phyloP scores from a whole-genome alignment of 2,329 filamentous ascomycete genomes.

The Colletotrichum tropicicola region DNA sequence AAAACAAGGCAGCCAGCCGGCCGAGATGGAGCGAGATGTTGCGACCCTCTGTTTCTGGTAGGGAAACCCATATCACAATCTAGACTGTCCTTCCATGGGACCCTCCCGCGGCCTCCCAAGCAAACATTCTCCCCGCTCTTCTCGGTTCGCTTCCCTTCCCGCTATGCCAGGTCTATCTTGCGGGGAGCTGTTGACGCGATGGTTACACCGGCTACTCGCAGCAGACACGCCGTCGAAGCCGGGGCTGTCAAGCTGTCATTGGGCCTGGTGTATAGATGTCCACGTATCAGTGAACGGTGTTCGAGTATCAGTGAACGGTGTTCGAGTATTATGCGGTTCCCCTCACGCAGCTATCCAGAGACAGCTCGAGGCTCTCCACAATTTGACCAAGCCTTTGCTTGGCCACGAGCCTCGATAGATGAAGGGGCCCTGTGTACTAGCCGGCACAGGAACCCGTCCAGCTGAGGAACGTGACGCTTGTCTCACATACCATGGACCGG shows the following conservation, averaged over 20 bases:
- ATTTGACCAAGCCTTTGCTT: neutral
- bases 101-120: neutral
- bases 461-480: constrained; percentile 22
- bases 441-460: constrained; percentile 1
- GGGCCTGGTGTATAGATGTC: neutral
- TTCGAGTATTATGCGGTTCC: neutral
- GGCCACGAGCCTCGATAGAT: neutral
- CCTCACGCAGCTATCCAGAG: constrained; percentile 13
- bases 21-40: constrained; percentile 45
- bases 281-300: neutral
- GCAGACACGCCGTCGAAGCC: constrained; percentile 1
- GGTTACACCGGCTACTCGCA: constrained; percentile 25
- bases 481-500: constrained; percentile 14
- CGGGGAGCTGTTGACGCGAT: constrained; percentile 1
- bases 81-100: neutral
- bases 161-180: constrained; percentile 5
- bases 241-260: constrained; percentile 3
- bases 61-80: constrained; percentile 3
- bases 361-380: neutral
- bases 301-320: neutral
- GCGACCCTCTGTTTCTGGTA: constrained; percentile 39
- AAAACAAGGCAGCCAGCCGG: constrained; percentile 38
- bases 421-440: neutral
- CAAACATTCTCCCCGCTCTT: constrained; percentile 2
- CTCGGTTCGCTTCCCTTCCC: constrained; percentile 11